Conservation (phyloP, 1,284 basidiomycete genomes). For the Volvariella surrecta region DNA sequence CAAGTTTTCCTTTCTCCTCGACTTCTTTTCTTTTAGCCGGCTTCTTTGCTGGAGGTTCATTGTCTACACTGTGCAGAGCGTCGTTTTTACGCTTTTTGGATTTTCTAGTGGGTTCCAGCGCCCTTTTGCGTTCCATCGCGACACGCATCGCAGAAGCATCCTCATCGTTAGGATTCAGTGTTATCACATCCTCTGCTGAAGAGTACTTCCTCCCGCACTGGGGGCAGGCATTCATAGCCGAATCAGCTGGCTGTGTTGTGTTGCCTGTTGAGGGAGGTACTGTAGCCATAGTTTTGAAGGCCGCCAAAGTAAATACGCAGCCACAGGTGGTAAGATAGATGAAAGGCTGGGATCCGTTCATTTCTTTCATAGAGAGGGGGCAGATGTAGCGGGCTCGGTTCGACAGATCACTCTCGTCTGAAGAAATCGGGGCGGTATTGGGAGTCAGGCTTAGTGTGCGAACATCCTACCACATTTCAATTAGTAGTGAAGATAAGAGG, state of each 20-base stretch:
- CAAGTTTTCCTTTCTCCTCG: conserved; percentile 1
- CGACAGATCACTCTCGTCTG: conserved; percentile 22
- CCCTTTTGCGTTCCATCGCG: conserved; percentile 46
- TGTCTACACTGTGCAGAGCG: conserved; percentile 21
- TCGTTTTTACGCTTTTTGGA: conserved; percentile 61
- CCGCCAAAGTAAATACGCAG: conserved; percentile 79
- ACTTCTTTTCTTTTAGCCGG: conserved; percentile 13
- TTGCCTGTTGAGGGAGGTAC: conserved; percentile 23
- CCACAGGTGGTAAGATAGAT: conserved; percentile 82
- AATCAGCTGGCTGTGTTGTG: conserved; percentile 6
- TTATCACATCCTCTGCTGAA: conserved; percentile 40
- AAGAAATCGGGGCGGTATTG: conserved; percentile 45
- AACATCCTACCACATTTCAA: conserved; percentile 65
- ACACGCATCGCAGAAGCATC: conserved; percentile 47
- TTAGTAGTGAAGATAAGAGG: not conserved
- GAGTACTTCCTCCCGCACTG: conserved; percentile 68
- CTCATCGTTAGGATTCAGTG: conserved; percentile 55
- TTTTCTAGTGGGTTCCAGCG: conserved; percentile 48
- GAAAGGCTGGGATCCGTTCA: conserved; percentile 87
- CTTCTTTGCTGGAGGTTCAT: conserved; percentile 34
- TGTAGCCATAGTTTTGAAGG: conserved; percentile 52
- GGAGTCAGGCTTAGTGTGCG: conserved; percentile 73
- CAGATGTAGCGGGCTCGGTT: conserved; percentile 73
- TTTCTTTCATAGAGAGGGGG: conserved; percentile 85
- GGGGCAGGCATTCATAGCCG: conserved; percentile 51